Evolutionary conservation across 306 rosid species (phyloP).

Genomic region (Cicer pinnatifidum): DNA sequence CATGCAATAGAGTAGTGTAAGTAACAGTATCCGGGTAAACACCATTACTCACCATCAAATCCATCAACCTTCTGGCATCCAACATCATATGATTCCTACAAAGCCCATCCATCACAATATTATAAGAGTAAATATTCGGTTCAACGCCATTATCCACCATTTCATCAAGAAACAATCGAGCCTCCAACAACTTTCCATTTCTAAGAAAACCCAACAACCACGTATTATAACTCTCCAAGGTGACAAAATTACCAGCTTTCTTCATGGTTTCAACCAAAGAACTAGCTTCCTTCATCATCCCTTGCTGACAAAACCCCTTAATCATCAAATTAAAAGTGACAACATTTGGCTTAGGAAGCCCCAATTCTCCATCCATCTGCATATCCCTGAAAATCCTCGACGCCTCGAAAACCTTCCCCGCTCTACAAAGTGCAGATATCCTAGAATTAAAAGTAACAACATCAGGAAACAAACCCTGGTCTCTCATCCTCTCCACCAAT

Average conservation of each 20-base stretch:
- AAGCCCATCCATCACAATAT: slow-evolving; percentile 76
- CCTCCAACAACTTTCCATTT: slow-evolving; percentile 69
- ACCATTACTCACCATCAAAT: slow-evolving; percentile 64
- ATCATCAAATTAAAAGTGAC: slow-evolving; percentile 80
- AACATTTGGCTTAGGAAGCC: slow-evolving; percentile 78
- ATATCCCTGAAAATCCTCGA: slow-evolving; percentile 90
- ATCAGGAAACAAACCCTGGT: slow-evolving; percentile 64
- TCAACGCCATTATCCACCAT: slow-evolving; percentile 66
- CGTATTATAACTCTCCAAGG: slow-evolving; percentile 69
- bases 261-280: slow-evolving; percentile 71
- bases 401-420: slow-evolving; percentile 79
- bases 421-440: slow-evolving; percentile 80
- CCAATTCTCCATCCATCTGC: slow-evolving; percentile 74
- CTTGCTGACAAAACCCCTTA: slow-evolving; percentile 73
- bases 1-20: slow-evolving; percentile 75
- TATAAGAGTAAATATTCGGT: slow-evolving; percentile 71
- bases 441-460: slow-evolving; percentile 88
- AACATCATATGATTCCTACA: slow-evolving; percentile 70
- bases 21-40: slow-evolving; percentile 70
- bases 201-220: slow-evolving; percentile 78
- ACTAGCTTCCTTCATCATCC: slow-evolving; percentile 79
- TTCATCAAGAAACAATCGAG: slow-evolving; percentile 64
- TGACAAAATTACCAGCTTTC: slow-evolving; percentile 45
- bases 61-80: slow-evolving; percentile 72
- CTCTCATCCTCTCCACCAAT: slow-evolving; percentile 77